Evolutionary conservation across 2,329 filamentous ascomycete species (phyloP).

Genomic region (Claviceps sp.): DNA sequence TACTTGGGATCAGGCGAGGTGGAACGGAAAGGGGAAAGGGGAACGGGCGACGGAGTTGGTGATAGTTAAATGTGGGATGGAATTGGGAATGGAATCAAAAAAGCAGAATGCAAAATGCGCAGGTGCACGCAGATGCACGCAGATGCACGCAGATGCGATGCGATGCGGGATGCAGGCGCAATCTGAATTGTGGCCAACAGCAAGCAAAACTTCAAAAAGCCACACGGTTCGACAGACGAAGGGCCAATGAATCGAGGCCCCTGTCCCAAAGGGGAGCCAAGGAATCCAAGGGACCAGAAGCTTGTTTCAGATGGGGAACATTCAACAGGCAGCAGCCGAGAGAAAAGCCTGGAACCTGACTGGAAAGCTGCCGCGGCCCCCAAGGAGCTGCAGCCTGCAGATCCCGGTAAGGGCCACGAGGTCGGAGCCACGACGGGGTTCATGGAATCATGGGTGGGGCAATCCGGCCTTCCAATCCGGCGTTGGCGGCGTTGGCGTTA

Average conservation of each 20-base stretch:
- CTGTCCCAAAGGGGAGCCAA: not conserved
- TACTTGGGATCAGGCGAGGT: not conserved
- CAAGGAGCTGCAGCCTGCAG: too few species aligned
- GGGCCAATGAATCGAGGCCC: not conserved
- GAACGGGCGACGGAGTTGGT: too few species aligned
- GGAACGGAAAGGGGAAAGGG: not conserved
- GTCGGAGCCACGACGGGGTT: too few species aligned
- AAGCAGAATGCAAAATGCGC: not conserved
- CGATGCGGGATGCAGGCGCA: not conserved
- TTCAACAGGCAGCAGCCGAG: too few species aligned
- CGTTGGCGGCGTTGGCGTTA: too few species aligned
- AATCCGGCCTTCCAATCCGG: too few species aligned
- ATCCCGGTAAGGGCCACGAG: too few species aligned
- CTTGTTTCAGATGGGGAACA: conserved; percentile 3
- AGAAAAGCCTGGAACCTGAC: too few species aligned
- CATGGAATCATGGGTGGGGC: too few species aligned
- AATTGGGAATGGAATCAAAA: not conserved
- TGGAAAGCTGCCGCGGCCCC: too few species aligned
- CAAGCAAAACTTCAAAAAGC: not conserved
- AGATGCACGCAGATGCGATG: not conserved
- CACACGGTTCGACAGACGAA: not conserved
- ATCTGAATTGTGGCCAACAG: not conserved
- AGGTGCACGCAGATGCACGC: not conserved
- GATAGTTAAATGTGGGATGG: too few species aligned
- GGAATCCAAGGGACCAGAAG: not conserved